phyloP scores from a whole-genome alignment of 2,329 filamentous ascomycete genomes.

The Ilyonectria robusta region DNA sequence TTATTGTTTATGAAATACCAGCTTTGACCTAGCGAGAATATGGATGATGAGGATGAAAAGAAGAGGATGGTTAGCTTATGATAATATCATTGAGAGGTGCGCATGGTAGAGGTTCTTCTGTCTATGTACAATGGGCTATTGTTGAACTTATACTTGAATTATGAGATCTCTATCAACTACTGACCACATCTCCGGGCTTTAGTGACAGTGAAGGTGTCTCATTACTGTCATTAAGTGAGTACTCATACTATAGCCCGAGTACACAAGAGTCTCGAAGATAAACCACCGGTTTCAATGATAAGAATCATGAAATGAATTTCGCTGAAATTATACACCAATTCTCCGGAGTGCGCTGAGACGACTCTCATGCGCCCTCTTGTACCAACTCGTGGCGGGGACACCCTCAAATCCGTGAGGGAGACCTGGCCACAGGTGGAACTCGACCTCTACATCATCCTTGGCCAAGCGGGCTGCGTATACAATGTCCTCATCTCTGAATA shows the following conservation, averaged over 20 bases:
- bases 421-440: slow-evolving; percentile 17
- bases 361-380: background rate
- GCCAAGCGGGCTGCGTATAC: background rate
- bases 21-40: too few species aligned
- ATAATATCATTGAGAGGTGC: too few species aligned
- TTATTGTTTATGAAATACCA: too few species aligned
- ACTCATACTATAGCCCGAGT: background rate
- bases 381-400: background rate
- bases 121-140: too few species aligned
- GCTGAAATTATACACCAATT: background rate
- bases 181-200: too few species aligned
- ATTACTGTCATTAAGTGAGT: background rate
- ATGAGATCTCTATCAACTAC: too few species aligned
- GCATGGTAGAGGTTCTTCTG: too few species aligned
- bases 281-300: background rate
- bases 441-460: slow-evolving; percentile 1
- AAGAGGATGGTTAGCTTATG: too few species aligned
- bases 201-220: too few species aligned
- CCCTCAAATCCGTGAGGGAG: slow-evolving; percentile 6
- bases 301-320: background rate
- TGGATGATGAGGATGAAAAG: too few species aligned
- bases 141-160: too few species aligned
- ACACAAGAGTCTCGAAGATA: background rate
- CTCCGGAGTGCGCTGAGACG: background rate
- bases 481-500: slow-evolving; percentile 8